Percentiles rank a stretch among this genome's conserved stretches.
Conservation (phyloP, 192 early-diverging fungal species). For the Pilaira anomala region DNA sequence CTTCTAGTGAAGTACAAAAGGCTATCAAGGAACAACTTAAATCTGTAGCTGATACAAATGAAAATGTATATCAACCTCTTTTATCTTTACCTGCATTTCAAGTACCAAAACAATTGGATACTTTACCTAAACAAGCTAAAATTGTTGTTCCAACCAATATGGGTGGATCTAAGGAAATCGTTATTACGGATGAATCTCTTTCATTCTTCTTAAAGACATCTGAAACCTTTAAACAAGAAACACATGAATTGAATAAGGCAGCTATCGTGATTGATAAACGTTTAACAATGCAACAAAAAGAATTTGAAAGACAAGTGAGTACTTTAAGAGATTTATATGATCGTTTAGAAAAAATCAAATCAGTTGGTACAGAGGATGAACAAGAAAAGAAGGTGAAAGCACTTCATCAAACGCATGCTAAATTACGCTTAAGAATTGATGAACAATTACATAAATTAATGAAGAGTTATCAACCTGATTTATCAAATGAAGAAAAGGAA, state of each 20-base stretch:
- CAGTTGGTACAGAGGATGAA: constrained; percentile 44
- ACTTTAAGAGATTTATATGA: constrained; percentile 40
- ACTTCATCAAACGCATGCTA: constrained; percentile 36
- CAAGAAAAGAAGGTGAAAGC: constrained; percentile 41
- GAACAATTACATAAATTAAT: constrained; percentile 60
- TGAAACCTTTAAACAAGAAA: constrained; percentile 33
- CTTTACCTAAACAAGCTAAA: constrained; percentile 37
- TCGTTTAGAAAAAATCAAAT: constrained; percentile 35
- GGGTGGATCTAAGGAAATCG: constrained; percentile 40
- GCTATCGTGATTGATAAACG: constrained; percentile 14
- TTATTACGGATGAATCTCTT: constrained; percentile 45
- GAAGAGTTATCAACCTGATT: constrained; percentile 55
- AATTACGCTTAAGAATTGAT: constrained; percentile 52
- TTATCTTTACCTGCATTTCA: constrained; percentile 41
- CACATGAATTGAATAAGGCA: constrained; percentile 35
- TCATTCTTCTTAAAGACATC: constrained; percentile 38
- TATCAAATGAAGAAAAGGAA: constrained; percentile 55
- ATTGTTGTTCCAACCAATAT: constrained; percentile 42
- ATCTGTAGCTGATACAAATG: not conserved
- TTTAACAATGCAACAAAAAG: constrained; percentile 34
- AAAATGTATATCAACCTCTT: constrained; percentile 15
- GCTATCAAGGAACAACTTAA: constrained; percentile 10
- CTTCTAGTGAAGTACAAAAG: not conserved
- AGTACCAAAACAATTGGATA: constrained; percentile 30
- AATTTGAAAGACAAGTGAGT: constrained; percentile 45